A percentile compares a stretch with the other conserved stretches of the same genome.
Evolutionary conservation across 768 basidiomycete genomes (phyloP).

Genomic region (Psilocybe tampanensis): DNA sequence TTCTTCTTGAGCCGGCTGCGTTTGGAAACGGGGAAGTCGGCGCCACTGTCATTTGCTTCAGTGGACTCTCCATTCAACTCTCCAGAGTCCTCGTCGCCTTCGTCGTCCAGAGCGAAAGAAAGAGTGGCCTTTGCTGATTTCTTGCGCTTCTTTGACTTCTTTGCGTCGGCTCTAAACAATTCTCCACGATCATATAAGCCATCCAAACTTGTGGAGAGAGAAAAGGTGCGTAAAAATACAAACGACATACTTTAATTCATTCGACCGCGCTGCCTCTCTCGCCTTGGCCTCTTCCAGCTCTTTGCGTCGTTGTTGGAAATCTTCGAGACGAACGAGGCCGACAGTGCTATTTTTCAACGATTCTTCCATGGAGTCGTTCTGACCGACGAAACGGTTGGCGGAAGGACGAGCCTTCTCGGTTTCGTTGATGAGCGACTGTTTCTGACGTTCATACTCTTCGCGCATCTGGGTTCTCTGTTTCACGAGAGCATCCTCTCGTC

Average conservation of each 20-base stretch:
- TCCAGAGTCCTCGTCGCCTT: slow-evolving; percentile 44
- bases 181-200: slow-evolving; percentile 80
- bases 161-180: slow-evolving; percentile 87
- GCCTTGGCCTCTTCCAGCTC: slow-evolving; percentile 92
- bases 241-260: slow-evolving; percentile 80
- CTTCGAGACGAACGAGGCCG: slow-evolving; percentile 88
- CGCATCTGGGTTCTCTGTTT: slow-evolving; percentile 82
- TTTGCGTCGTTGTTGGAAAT: slow-evolving; percentile 87
- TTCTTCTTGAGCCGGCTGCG: slow-evolving; percentile 89
- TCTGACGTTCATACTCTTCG: slow-evolving; percentile 82
- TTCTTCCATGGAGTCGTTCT: slow-evolving; percentile 95
- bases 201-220: slow-evolving; percentile 42
- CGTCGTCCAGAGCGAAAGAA: slow-evolving; percentile 91
- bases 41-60: slow-evolving; percentile 40
- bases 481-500: slow-evolving; percentile 80
- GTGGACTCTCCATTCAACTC: slow-evolving; percentile 30
- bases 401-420: slow-evolving; percentile 93
- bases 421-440: slow-evolving; percentile 80
- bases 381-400: slow-evolving; percentile 86
- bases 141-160: slow-evolving; percentile 90
- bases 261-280: slow-evolving; percentile 83
- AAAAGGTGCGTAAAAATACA: slow-evolving; percentile 20
- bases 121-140: slow-evolving; percentile 86
- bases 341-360: slow-evolving; percentile 88
- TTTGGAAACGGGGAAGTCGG: slow-evolving; percentile 58